phyloP scores from a whole-genome alignment of 345 rosid genomes.

The Murraya koenigii region DNA sequence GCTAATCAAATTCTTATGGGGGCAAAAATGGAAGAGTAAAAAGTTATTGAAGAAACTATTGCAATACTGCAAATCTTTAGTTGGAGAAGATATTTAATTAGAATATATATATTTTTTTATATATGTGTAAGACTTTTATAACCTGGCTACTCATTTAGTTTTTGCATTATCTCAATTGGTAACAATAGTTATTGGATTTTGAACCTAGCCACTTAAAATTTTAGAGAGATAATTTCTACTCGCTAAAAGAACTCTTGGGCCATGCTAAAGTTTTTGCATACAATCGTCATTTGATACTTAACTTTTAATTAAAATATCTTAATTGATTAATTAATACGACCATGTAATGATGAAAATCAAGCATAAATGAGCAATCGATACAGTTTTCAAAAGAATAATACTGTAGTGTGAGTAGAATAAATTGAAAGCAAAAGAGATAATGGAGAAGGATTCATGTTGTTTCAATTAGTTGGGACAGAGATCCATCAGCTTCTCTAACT shows the following conservation, averaged over 20 bases:
- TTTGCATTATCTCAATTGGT: no score
- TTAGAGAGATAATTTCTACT: no score
- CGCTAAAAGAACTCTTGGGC: no score
- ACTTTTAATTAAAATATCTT: no score
- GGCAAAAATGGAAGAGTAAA: background rate
- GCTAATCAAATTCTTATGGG: no score
- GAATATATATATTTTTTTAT: no score
- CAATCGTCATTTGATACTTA: no score
- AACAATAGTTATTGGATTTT: no score
- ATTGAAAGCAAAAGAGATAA: background rate
- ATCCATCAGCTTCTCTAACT: background rate
- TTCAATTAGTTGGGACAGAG: constrained; percentile 3
- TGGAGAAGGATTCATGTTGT: background rate
- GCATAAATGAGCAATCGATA: background rate
- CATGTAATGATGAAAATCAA: background rate
- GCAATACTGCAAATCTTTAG: background rate
- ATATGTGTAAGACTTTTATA: background rate
- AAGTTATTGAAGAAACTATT: background rate
- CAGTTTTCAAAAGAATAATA: background rate
- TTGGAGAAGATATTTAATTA: no score
- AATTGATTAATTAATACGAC: background rate
- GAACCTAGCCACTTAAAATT: no score
- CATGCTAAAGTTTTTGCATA: no score
- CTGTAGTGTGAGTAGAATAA: background rate
- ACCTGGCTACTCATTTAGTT: background rate